These are phyloP conservation scores for Lizonia empirigonia DNA, from an alignment of 2,329 filamentous ascomycete species.

Conservation along the genomic window DNA sequence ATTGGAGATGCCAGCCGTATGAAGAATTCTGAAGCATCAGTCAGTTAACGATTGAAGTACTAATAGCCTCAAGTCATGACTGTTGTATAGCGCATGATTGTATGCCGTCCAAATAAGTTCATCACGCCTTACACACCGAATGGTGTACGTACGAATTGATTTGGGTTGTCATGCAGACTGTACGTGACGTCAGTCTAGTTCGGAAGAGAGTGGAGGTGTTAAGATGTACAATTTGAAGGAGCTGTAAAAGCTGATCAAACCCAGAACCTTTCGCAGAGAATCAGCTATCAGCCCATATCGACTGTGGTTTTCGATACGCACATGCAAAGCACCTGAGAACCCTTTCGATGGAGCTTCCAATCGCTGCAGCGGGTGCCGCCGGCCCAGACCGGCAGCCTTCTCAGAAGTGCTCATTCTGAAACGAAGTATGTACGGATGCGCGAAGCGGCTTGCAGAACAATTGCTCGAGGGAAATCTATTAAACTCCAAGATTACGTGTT, in stretches of 20 bases:
- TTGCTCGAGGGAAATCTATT: neutral
- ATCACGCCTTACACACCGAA: no score
- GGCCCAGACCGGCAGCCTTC: constrained; percentile 33
- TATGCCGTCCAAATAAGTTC: no score
- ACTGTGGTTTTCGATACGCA: no score
- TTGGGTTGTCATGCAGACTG: constrained; percentile 41
- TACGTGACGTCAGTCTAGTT: constrained; percentile 25
- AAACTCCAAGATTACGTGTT: constrained; percentile 1
- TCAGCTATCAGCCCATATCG: no score
- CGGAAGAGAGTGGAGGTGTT: neutral
- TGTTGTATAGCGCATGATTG: no score
- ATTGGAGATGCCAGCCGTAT: constrained; percentile 73
- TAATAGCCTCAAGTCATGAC: no score
- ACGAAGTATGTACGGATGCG: neutral
- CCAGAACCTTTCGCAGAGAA: constrained; percentile 47
- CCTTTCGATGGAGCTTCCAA: constrained; percentile 68
- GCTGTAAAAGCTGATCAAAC: constrained; percentile 53
- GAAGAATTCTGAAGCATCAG: constrained; percentile 53
- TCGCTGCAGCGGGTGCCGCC: constrained; percentile 67
- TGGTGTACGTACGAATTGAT: constrained; percentile 30
- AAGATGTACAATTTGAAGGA: constrained; percentile 50
- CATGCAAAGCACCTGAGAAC: constrained; percentile 67
- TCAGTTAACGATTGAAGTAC: no score
- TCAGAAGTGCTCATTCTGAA: constrained; percentile 23
- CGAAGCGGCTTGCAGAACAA: no score